A percentile compares a stretch with the other conserved stretches of the same genome.
Conservation (phyloP, 176 grass and related monocot species). For the Dendrocalamus sinicus region DNA sequence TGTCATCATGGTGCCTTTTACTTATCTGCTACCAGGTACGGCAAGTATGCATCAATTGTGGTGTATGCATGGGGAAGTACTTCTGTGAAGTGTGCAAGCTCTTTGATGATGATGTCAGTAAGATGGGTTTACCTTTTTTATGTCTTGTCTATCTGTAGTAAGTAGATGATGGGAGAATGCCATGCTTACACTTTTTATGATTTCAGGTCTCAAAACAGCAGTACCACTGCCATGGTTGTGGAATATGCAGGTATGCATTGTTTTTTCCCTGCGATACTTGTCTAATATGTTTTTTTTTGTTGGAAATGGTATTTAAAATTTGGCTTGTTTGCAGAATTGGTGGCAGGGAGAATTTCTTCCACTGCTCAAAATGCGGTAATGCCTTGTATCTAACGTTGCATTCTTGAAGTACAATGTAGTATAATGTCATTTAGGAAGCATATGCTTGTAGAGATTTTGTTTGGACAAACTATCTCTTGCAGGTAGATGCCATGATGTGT, state of each 20-base stretch:
- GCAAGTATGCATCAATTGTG: slow-evolving; percentile 78
- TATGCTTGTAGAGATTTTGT: not conserved
- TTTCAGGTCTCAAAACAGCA: slow-evolving; percentile 87
- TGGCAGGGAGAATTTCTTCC: slow-evolving; percentile 89
- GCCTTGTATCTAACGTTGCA: slow-evolving; percentile 5
- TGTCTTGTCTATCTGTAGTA: slow-evolving; percentile 24
- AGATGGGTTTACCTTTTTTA: slow-evolving; percentile 10
- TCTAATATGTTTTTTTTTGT: slow-evolving; percentile 34
- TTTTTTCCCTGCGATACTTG: not conserved
- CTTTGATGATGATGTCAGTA: slow-evolving; percentile 95
- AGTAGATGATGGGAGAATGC: not conserved
- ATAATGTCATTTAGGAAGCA: not conserved
- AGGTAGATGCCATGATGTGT: not conserved
- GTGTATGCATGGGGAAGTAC: slow-evolving; percentile 87
- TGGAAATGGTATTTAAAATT: slow-evolving; percentile 25
- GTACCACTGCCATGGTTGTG: slow-evolving; percentile 89
- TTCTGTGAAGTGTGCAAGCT: slow-evolving; percentile 92
- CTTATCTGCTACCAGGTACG: slow-evolving; percentile 64
- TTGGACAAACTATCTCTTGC: not conserved
- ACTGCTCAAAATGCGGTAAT: slow-evolving; percentile 92
- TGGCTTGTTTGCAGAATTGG: slow-evolving; percentile 69
- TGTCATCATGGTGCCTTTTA: slow-evolving; percentile 32
- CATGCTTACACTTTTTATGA: slow-evolving; percentile 30
- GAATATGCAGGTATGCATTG: slow-evolving; percentile 79
- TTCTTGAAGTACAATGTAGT: slow-evolving; percentile 2